Base-by-base conservation (phyloP, 2,329 filamentous ascomycete genomes). In the Grosmannia serpens region DNA sequence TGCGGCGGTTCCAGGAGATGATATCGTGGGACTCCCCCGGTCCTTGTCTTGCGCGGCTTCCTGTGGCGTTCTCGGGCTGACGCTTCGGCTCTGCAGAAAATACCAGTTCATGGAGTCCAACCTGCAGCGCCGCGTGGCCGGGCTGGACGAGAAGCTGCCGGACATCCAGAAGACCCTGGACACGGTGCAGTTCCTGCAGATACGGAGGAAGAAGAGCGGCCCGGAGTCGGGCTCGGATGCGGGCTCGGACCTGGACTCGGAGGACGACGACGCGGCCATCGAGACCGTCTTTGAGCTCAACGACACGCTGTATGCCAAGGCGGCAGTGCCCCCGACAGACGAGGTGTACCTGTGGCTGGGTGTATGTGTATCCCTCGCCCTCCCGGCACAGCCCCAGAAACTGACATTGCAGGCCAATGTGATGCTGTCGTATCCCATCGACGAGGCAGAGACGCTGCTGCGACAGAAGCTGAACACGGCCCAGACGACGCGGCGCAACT, bases 51-150 rank as follows among this genome's bases (percentile, higher is more conserved):
- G 35, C 20, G 15, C 7, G 11, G 27, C 11, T 11, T 20, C 7
- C 11, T 7, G 27, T 15, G 10, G 47, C 5, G 47, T 6, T 11
- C 15, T 17, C 15, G 53, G 26, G 24, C 17, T 55, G 24, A 33
- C n/a, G 17, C 20, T 46, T 9, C 51, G 47, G 20, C 26, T 10
- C 15, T 31, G 9, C 52, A 95, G 91, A 66, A 99, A 99, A 80
- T 99, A 99, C 77, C 94, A 97, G 73, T 99, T 97, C 75, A 99
- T 99, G 94, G 91, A 97, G 75, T 79, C 87, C 70, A 97, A 96
- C 73, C 88, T 94, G 60, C 87, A 95, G 71, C 82, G 90, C 63
- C 83, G 94, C 53, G 86, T 88, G 57, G 78, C 81, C 4, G 91
- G 91, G 2, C 76, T 99, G 58, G 88, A 86, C 68, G 91, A 96